These are phyloP conservation scores for Pseudocercospora fuligena DNA, from an alignment of 2,329 filamentous ascomycete genomes.

Conservation along the genomic window DNA sequence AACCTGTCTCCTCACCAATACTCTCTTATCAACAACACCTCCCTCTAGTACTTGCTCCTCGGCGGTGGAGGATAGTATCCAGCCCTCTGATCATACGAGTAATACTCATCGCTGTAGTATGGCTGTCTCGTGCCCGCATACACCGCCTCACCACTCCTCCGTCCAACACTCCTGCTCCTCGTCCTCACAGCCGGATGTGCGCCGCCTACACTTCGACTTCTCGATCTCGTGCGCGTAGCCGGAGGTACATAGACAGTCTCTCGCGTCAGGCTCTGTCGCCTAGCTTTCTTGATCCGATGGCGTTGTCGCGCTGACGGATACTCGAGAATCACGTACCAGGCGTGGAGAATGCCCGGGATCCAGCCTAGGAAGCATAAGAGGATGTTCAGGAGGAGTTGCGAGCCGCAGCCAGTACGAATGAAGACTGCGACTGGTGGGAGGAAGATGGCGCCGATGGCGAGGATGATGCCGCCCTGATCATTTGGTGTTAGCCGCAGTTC, in stretches of 20 bases:
- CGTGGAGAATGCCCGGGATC: conserved; percentile 34
- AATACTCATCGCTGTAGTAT: conserved; percentile 23
- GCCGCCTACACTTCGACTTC: conserved; percentile 9
- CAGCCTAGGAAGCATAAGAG: conserved; percentile 73
- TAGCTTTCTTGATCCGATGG: conserved; percentile 14
- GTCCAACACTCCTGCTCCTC: conserved; percentile 19
- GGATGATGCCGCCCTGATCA: conserved; percentile 25
- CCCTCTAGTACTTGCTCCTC: conserved; percentile 22
- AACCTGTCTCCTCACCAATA: not conserved
- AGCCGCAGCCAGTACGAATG: conserved; percentile 83
- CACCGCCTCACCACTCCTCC: conserved; percentile 15
- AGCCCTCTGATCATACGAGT: conserved; percentile 13
- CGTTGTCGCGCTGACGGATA: conserved; percentile 24
- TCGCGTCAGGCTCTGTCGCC: conserved; percentile 8
- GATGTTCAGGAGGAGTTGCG: conserved; percentile 88
- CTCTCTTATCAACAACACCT: not conserved
- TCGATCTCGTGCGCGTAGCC: conserved; percentile 3
- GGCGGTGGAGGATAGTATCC: conserved; percentile 23
- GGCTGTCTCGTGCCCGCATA: conserved; percentile 23
- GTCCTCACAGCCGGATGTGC: conserved; percentile 10
- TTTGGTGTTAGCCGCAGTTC: conserved; percentile 6
- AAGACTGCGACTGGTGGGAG: conserved; percentile 88
- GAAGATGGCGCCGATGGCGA: conserved; percentile 30
- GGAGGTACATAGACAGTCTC: conserved; percentile 18
- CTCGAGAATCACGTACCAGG: conserved; percentile 28